A percentile compares a stretch with the other conserved stretches of the same genome.
phyloP scores from a whole-genome alignment of 352 stramenopile genomes.

The Sclerospora graminicola region DNA sequence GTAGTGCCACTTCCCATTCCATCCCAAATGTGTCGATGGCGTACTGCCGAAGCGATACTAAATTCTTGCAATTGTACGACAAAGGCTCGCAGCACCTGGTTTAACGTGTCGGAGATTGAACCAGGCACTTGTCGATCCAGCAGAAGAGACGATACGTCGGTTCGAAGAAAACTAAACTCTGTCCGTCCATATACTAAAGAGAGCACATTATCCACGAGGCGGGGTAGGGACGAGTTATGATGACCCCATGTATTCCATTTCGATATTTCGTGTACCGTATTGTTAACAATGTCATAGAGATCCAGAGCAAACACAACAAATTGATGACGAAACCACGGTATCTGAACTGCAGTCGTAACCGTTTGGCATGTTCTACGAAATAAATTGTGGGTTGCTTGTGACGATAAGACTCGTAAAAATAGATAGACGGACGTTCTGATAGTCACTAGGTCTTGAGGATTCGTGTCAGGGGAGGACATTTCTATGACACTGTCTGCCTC shows the following conservation, averaged over 20 bases:
- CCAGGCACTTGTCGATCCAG: no score
- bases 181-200: no score
- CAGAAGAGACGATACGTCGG: no score
- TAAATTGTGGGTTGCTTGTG: conserved; percentile 1
- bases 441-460: background rate
- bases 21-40: background rate
- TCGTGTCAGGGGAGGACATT: conserved; percentile 1
- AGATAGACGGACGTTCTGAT: conserved; percentile 3
- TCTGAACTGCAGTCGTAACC: no score
- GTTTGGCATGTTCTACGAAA: conserved; percentile 1
- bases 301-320: conserved; percentile 11
- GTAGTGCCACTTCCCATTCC: background rate
- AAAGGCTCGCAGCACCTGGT: no score
- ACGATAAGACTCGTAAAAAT: conserved; percentile 9
- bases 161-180: no score
- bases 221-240: background rate
- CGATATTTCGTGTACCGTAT: conserved; percentile 2
- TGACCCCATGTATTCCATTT: background rate
- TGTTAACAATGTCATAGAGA: conserved; percentile 9
- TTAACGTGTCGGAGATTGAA: no score
- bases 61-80: background rate
- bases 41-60: conserved; percentile 1
- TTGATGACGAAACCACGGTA: background rate
- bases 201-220: no score
- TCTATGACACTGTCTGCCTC: no score